Evolutionary conservation across 2,329 filamentous ascomycete species (phyloP).

Genomic region (Exserohilum rostratum): DNA sequence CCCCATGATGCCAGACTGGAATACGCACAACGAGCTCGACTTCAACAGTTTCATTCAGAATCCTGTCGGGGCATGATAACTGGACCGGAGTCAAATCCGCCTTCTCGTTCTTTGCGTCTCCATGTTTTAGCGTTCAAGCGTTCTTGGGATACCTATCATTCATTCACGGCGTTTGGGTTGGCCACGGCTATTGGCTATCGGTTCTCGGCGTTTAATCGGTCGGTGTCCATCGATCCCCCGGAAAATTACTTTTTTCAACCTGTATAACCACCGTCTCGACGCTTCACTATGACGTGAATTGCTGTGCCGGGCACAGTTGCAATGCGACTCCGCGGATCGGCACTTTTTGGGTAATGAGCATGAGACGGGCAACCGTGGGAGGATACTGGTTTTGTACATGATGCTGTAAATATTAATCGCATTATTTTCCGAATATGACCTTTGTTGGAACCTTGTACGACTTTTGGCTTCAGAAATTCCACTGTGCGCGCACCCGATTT

Average conservation of each 20-base stretch:
- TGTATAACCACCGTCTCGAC: constrained; percentile 18
- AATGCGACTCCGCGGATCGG: constrained; percentile 8
- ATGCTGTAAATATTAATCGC: constrained; percentile 15
- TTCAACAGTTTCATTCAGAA: constrained; percentile 48
- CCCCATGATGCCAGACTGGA: constrained; percentile 46
- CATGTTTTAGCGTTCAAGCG: constrained; percentile 44
- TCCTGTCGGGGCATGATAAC: constrained; percentile 41
- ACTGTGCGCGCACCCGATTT: constrained; percentile 5
- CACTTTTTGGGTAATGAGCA: neutral
- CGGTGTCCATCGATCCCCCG: constrained; percentile 9
- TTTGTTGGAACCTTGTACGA: neutral
- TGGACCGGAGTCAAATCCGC: constrained; percentile 21
- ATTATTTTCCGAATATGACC: constrained; percentile 3
- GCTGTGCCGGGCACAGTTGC: constrained; percentile 1
- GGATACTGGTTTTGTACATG: neutral
- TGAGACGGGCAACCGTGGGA: neutral
- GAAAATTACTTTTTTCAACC: constrained; percentile 11
- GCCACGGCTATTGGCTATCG: constrained; percentile 7
- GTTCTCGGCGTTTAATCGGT: constrained; percentile 19
- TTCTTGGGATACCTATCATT: constrained; percentile 30
- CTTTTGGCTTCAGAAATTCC: neutral
- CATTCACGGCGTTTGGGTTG: constrained; percentile 27
- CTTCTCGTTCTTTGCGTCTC: constrained; percentile 14
- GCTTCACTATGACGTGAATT: constrained; percentile 37
- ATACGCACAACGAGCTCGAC: constrained; percentile 42